phyloP scores from a whole-genome alignment of 148 eudicot genomes.

The Selenicereus undatus region DNA sequence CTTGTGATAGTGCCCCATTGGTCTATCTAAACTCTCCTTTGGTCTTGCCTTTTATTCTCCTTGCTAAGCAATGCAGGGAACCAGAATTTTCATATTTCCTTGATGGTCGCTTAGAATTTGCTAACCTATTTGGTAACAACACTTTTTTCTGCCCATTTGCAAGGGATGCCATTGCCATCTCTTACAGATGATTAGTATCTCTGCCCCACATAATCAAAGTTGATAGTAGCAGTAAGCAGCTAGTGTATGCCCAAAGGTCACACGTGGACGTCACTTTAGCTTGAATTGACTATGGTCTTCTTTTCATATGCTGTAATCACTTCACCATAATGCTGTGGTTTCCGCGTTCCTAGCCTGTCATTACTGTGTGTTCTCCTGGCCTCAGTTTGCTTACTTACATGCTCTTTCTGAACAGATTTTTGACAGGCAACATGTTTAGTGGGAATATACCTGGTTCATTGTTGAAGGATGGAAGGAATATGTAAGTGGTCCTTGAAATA shows the following conservation, averaged over 20 bases:
- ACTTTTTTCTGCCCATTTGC: not conserved
- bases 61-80: not conserved
- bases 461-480: constrained; percentile 55
- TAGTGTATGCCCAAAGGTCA: not conserved
- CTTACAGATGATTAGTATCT: not conserved
- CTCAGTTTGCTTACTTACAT: not conserved
- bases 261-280: not conserved
- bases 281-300: not conserved
- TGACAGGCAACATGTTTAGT: constrained; percentile 56
- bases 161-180: not conserved
- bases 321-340: not conserved
- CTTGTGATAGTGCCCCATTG: not conserved
- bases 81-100: not conserved
- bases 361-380: not conserved
- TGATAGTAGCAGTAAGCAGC: not conserved
- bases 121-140: not conserved
- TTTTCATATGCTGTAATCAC: not conserved
- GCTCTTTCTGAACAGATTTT: constrained; percentile 41
- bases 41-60: not conserved
- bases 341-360: not conserved
- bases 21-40: not conserved
- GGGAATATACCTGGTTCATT: constrained; percentile 58
- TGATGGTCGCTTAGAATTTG: not conserved
- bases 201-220: not conserved
- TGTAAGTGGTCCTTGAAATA: constrained; percentile 35